Evolutionary conservation across 139 green algal genomes (phyloP).

Genomic region (Tetradesmus lagerheimii): DNA sequence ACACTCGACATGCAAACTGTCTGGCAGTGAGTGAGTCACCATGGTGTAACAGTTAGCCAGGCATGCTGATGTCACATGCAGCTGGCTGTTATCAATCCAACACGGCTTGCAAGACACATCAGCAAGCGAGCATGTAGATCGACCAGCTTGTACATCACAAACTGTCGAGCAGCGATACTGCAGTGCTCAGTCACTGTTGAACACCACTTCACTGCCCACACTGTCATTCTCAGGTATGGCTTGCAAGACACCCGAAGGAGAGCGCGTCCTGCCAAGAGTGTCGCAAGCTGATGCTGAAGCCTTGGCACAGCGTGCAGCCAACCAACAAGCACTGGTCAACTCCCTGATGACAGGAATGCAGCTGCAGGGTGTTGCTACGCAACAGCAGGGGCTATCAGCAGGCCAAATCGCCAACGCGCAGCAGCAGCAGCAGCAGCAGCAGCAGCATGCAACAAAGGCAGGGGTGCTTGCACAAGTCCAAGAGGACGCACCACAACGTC

Average conservation of each 20-base stretch:
- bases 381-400: not conserved
- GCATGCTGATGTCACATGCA: too few relatives aligned
- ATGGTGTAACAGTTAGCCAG: too few relatives aligned
- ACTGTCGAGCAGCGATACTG: too few relatives aligned
- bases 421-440: not conserved
- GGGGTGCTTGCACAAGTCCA: not conserved
- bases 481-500: not conserved
- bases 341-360: not conserved
- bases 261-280: not conserved
- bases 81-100: too few relatives aligned
- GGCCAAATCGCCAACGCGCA: too few relatives aligned
- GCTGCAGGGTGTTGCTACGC: not conserved
- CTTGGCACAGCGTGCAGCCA: not conserved
- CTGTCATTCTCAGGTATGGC: not conserved
- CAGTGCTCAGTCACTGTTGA: too few relatives aligned
- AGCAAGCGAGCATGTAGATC: too few relatives aligned
- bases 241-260: not conserved
- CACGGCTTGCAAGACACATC: too few relatives aligned
- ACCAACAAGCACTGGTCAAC: not conserved
- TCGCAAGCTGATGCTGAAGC: not conserved
- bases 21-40: too few relatives aligned
- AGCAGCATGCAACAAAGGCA: not conserved
- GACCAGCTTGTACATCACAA: too few relatives aligned
- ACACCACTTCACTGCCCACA: too few relatives aligned
- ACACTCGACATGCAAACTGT: too few relatives aligned